These are phyloP conservation scores for Tripidium arundinaceum DNA, from an alignment of 202 grass and related monocot species.

Conservation along the genomic window DNA sequence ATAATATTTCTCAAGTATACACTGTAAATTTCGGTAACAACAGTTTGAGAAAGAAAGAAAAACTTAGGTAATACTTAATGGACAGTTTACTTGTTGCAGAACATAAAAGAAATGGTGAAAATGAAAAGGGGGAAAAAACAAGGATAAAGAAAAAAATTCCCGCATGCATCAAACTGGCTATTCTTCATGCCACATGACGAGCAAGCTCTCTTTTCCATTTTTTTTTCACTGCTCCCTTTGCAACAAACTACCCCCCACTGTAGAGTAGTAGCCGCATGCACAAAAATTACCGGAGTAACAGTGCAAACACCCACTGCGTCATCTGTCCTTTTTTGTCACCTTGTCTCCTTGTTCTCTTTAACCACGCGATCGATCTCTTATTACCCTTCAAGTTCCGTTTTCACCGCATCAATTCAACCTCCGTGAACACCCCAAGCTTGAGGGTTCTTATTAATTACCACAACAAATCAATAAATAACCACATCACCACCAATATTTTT, in stretches of 20 bases:
- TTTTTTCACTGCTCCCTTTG: slow-evolving; percentile 27
- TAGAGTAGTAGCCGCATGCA: slow-evolving; percentile 35
- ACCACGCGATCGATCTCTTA: slow-evolving; percentile 26
- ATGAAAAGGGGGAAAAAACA: not conserved
- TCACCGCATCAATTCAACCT: slow-evolving; percentile 29
- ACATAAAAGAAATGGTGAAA: slow-evolving; percentile 2
- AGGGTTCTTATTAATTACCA: slow-evolving; percentile 73
- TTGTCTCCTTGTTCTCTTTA: slow-evolving; percentile 11
- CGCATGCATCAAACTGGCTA: slow-evolving; percentile 34
- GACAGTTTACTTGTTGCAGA: slow-evolving; percentile 47
- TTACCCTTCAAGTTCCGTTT: slow-evolving; percentile 34
- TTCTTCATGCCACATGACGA: slow-evolving; percentile 30
- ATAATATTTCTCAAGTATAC: slow-evolving; percentile 57
- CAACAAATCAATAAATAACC: slow-evolving; percentile 83
- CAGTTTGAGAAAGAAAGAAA: slow-evolving; percentile 38
- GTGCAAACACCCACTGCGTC: not conserved
- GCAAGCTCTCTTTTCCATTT: slow-evolving; percentile 1
- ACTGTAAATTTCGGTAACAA: slow-evolving; percentile 49
- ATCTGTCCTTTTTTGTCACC: slow-evolving; percentile 1
- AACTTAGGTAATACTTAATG: slow-evolving; percentile 53
- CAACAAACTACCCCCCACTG: slow-evolving; percentile 11
- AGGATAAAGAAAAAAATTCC: slow-evolving; percentile 15
- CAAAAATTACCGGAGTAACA: slow-evolving; percentile 20
- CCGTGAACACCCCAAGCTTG: slow-evolving; percentile 32
- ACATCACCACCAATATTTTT: slow-evolving; percentile 39